phyloP scores from a whole-genome alignment of 2,329 filamentous ascomycete species.

The Fusarium dimerum region DNA sequence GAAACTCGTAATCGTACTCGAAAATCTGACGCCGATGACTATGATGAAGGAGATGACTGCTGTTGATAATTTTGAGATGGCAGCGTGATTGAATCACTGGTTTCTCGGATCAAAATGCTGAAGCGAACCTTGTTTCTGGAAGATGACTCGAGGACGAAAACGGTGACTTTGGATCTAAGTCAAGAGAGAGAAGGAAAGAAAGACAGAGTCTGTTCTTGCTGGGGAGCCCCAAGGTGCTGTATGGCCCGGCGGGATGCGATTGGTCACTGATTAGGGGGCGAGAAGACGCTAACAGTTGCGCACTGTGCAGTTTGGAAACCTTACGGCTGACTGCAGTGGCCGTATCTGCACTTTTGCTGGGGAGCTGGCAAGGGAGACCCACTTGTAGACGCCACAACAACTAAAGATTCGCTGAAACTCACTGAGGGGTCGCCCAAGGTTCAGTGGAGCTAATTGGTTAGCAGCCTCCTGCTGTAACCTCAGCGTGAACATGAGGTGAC shows the following conservation, averaged over 20 bases:
- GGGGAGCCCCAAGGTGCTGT: not conserved
- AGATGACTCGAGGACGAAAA: slow-evolving; percentile 14
- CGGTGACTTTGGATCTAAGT: slow-evolving; percentile 17
- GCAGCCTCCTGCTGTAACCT: not conserved
- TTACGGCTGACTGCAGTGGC: slow-evolving; percentile 15
- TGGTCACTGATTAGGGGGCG: slow-evolving; percentile 24
- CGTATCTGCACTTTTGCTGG: slow-evolving; percentile 10
- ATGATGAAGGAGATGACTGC: slow-evolving; percentile 6
- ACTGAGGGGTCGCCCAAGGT: not conserved
- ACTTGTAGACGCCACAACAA: not conserved
- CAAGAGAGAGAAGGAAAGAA: slow-evolving; percentile 13
- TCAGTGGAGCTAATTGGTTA: not conserved
- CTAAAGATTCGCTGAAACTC: not conserved
- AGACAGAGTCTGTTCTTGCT: slow-evolving; percentile 19
- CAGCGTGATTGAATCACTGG: slow-evolving; percentile 15
- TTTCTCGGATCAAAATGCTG: slow-evolving; percentile 12
- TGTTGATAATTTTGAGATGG: slow-evolving; percentile 15
- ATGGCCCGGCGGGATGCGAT: slow-evolving; percentile 13
- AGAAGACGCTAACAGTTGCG: not conserved
- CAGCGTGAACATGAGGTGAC: not conserved
- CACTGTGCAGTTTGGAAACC: not conserved
- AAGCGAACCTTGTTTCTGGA: slow-evolving; percentile 28
- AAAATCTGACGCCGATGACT: not conserved
- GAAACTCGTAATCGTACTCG: not conserved
- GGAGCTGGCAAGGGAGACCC: not conserved